Evolutionary conservation across 345 rosid species (phyloP).

Genomic region (Barbarea vulgaris): DNA sequence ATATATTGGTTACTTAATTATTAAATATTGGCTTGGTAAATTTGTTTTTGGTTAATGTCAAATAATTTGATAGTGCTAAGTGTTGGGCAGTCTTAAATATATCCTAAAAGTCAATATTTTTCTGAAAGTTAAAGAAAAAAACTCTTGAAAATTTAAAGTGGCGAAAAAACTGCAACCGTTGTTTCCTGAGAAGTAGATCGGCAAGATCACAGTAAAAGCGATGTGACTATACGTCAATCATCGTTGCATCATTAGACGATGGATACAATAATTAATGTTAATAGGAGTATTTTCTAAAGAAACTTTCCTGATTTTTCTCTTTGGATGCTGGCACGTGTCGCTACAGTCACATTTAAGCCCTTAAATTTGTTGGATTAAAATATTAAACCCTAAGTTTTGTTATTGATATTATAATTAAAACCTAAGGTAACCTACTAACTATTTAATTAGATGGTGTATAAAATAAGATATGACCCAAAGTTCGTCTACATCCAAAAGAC

Average conservation of each 20-base stretch:
- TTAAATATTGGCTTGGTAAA: background rate
- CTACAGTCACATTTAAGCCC: constrained; percentile 20
- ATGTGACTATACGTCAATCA: constrained; percentile 11
- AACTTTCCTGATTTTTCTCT: constrained; percentile 21
- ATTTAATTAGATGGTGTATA: constrained; percentile 28
- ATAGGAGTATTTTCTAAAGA: background rate
- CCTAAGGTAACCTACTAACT: constrained; percentile 33
- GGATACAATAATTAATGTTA: constrained; percentile 8
- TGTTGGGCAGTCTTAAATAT: background rate
- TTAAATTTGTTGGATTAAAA: constrained; percentile 21
- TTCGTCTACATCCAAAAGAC: constrained; percentile 29
- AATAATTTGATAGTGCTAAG: background rate
- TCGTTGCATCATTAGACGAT: constrained; percentile 22
- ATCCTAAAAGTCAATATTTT: background rate
- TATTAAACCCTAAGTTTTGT: constrained; percentile 29
- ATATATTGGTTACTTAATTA: background rate
- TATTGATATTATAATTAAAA: constrained; percentile 5
- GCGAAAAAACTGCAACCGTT: background rate
- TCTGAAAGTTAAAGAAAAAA: background rate
- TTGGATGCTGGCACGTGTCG: constrained; percentile 31
- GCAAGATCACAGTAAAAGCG: background rate
- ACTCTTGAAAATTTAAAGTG: background rate
- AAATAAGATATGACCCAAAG: constrained; percentile 27
- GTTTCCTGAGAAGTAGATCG: constrained; percentile 11
- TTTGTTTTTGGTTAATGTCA: background rate